Conservation (phyloP, 768 basidiomycete species). For the Pleurotus tuoliensis region DNA sequence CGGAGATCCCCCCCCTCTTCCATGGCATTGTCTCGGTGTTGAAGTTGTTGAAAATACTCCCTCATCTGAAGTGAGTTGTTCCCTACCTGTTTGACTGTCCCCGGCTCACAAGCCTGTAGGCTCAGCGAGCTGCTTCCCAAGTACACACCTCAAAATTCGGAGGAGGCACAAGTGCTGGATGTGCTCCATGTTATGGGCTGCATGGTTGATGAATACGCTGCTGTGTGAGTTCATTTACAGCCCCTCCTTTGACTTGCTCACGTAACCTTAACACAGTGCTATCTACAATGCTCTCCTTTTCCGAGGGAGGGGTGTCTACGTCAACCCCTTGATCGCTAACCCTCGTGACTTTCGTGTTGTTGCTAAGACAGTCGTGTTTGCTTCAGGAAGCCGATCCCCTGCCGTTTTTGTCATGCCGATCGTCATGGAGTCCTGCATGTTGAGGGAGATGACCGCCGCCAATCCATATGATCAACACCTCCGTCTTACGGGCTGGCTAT, state of each 20-base stretch:
- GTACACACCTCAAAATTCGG: not conserved
- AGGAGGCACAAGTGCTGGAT: not conserved
- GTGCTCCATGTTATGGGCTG: not conserved
- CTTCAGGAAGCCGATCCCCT: not conserved
- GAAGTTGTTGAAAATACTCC: too few relatives aligned
- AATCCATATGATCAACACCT: not conserved
- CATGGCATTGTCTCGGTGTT: too few relatives aligned
- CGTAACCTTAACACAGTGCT: not conserved
- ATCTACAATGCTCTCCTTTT: not conserved
- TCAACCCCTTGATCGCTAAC: not conserved
- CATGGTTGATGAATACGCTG: not conserved
- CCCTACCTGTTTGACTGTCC: not conserved
- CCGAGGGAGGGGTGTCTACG: not conserved
- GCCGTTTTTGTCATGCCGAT: not conserved
- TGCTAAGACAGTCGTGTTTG: not conserved
- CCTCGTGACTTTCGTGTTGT: not conserved
- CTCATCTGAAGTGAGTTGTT: too few relatives aligned
- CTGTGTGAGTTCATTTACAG: not conserved
- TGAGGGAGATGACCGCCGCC: not conserved
- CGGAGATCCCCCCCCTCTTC: too few relatives aligned
- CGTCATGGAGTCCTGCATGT: not conserved
- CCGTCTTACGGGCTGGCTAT: not conserved
- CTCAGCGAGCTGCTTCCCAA: not conserved
- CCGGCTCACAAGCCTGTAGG: not conserved
- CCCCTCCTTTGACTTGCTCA: not conserved